A percentile compares a stretch with the other conserved stretches of the same genome.
These are phyloP conservation scores for Salix udensis DNA, from an alignment of 345 rosid species.

Conservation along the genomic window DNA sequence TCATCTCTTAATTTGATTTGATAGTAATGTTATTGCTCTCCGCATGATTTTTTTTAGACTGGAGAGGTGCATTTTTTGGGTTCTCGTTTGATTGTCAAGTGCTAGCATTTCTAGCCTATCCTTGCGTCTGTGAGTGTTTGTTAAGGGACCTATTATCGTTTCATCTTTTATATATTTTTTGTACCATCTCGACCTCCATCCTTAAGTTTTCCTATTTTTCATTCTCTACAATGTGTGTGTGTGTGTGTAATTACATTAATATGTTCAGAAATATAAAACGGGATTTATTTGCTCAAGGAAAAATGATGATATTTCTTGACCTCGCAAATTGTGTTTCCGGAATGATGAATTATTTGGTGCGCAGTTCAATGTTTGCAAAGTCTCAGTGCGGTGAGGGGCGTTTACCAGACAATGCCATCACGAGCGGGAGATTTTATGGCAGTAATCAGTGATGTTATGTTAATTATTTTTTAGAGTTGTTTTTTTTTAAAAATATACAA, in stretches of 20 bases:
- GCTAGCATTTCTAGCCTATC: background rate
- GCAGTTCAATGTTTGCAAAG: background rate
- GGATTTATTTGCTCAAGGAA: background rate
- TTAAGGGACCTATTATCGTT: background rate
- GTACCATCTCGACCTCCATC: background rate
- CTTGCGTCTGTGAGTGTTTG: background rate
- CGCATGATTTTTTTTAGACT: background rate
- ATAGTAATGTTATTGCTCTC: background rate
- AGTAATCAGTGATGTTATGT: too few species aligned
- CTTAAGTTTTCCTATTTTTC: background rate
- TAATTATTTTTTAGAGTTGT: too few species aligned
- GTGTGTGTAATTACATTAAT: background rate
- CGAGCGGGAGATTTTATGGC: too few species aligned
- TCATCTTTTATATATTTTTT: background rate
- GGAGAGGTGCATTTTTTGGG: background rate
- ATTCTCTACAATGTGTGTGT: background rate
- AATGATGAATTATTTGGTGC: background rate
- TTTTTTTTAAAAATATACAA: too few species aligned
- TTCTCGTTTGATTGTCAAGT: background rate
- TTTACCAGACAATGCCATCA: background rate
- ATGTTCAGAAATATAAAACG: background rate
- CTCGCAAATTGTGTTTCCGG: background rate
- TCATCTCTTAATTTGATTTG: background rate
- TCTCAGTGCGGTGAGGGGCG: background rate
- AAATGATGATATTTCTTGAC: background rate